These are phyloP conservation scores for Entelexis paramagnoliae DNA, from an alignment of 1,139 yeast species.

Conservation along the genomic window DNA sequence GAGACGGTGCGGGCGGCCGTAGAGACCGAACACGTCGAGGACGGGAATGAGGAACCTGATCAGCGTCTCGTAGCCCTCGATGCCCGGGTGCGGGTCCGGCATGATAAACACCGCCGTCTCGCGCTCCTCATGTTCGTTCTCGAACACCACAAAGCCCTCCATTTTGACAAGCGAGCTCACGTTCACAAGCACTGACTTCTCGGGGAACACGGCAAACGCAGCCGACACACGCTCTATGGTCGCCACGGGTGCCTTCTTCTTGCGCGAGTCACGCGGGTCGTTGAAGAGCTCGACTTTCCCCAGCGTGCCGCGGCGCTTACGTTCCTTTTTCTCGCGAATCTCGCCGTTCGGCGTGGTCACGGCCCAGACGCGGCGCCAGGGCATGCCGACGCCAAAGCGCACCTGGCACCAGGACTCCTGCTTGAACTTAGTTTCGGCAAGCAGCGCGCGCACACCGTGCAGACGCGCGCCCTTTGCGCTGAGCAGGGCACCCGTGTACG, in stretches of 20 bases:
- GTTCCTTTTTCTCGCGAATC: conserved; percentile 34
- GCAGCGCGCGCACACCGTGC: conserved; percentile 73
- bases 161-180: conserved; percentile 78
- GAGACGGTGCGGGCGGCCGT: conserved; percentile 82
- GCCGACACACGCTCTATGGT: conserved; percentile 59
- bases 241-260: conserved; percentile 68
- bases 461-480: conserved; percentile 79
- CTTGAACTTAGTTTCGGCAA: conserved; percentile 73
- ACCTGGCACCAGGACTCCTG: conserved; percentile 95
- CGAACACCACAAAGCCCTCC: conserved; percentile 69
- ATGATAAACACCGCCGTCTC: conserved; percentile 79
- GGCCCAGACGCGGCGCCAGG: conserved; percentile 91
- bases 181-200: conserved; percentile 67
- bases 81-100: conserved; percentile 92
- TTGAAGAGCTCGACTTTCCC: conserved; percentile 36
- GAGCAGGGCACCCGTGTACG: conserved; percentile 87
- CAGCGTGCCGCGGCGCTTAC: conserved; percentile 29
- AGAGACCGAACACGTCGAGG: conserved; percentile 73
- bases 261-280: conserved; percentile 32
- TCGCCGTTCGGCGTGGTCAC: conserved; percentile 64
- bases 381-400: conserved; percentile 93
- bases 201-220: conserved; percentile 91
- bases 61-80: conserved; percentile 88
- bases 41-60: conserved; percentile 79
- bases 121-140: conserved; percentile 51